phyloP scores from a whole-genome alignment of 306 rosid genomes.

The Corylus heterophylla region DNA sequence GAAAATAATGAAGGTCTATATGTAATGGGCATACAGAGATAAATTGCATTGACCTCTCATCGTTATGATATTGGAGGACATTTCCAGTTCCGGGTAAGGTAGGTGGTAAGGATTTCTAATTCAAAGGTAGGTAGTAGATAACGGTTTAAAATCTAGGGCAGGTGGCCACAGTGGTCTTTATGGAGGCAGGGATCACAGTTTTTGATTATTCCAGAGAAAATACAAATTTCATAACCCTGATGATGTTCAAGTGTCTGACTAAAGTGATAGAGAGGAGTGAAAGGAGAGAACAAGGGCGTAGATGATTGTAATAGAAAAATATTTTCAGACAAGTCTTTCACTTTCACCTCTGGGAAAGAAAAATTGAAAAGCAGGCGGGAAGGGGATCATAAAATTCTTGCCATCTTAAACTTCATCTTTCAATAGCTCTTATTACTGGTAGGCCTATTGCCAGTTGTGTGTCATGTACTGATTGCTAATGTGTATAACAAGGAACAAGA shows the following conservation, averaged over 20 bases:
- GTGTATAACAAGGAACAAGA: not conserved
- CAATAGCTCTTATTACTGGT: not conserved
- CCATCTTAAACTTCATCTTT: slow-evolving; percentile 2
- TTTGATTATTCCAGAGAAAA: not conserved
- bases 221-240: not conserved
- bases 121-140: not conserved
- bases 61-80: not conserved
- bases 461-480: not conserved
- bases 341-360: not conserved
- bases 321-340: not conserved
- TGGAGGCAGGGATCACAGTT: not conserved
- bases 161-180: not conserved
- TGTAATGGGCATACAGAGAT: slow-evolving; percentile 1
- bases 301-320: not conserved
- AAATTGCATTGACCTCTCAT: not conserved
- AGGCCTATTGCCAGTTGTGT: not conserved
- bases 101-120: not conserved
- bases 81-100: not conserved
- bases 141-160: not conserved
- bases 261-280: not conserved
- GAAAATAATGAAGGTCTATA: not conserved
- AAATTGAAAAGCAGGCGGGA: not conserved
- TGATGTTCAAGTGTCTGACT: not conserved
- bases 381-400: not conserved
- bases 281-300: not conserved